Percentiles rank a stretch among this genome's conserved stretches.
These are phyloP conservation scores for Typha latifolia DNA, from an alignment of 176 grass and related monocot genomes.

Conservation along the genomic window DNA sequence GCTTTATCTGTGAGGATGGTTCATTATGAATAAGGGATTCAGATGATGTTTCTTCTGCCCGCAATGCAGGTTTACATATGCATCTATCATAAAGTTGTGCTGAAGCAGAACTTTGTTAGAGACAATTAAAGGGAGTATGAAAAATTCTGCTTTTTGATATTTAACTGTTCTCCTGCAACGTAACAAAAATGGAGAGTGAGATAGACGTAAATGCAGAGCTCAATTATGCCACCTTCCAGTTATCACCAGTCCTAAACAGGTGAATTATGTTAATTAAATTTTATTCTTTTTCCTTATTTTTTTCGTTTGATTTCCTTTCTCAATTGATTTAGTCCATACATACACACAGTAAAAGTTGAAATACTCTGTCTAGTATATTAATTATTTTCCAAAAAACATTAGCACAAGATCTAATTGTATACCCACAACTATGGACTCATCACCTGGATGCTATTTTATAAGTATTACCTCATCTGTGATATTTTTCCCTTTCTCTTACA, in stretches of 20 bases:
- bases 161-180: background rate
- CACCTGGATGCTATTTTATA: background rate
- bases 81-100: background rate
- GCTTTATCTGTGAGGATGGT: too few species aligned
- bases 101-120: background rate
- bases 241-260: slow-evolving; percentile 52
- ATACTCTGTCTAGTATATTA: too few species aligned
- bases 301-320: background rate
- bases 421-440: too few species aligned
- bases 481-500: background rate
- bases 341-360: too few species aligned
- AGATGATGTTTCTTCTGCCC: too few species aligned
- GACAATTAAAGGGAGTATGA: slow-evolving; percentile 18
- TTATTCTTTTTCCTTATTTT: background rate
- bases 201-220: slow-evolving; percentile 35
- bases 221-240: slow-evolving; percentile 69
- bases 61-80: background rate
- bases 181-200: slow-evolving; percentile 41
- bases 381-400: too few species aligned
- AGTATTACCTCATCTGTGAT: background rate
- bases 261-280: slow-evolving; percentile 19
- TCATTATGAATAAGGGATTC: too few species aligned
- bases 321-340: background rate
- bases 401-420: too few species aligned
- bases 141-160: background rate